Evolutionary conservation across 257 asterid species (phyloP).

Genomic region (Scutellaria galericulata): DNA sequence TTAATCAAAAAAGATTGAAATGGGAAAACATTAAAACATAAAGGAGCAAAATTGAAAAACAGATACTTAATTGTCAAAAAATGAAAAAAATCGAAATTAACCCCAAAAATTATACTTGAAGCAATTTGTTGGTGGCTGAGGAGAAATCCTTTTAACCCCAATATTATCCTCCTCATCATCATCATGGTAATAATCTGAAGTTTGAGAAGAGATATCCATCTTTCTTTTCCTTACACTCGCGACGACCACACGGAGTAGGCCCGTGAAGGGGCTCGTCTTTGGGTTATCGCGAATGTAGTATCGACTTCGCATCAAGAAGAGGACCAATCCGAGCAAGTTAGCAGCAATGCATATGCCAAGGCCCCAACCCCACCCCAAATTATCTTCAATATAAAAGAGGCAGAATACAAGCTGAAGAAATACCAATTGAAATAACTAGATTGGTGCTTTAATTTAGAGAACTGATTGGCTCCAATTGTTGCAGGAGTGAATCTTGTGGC

Average conservation of each 20-base stretch:
- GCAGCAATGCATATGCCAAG: conserved; percentile 36
- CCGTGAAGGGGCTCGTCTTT: conserved; percentile 47
- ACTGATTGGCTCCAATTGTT: conserved; percentile 62
- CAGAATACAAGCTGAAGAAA: conserved; percentile 39
- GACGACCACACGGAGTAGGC: conserved; percentile 45
- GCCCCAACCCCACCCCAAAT: conserved; percentile 53
- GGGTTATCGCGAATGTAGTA: conserved; percentile 38
- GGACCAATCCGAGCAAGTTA: conserved; percentile 35
- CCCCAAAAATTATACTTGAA: conserved; percentile 38
- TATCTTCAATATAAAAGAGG: conserved; percentile 46
- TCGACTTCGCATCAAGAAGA: conserved; percentile 45
- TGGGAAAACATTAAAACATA: too few species aligned
- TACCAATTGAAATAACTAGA: conserved; percentile 52
- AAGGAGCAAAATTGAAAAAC: too few species aligned
- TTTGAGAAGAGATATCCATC: not conserved
- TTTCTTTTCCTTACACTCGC: conserved; percentile 52
- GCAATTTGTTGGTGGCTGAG: conserved; percentile 36
- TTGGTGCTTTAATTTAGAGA: conserved; percentile 39
- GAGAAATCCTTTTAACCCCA: conserved; percentile 2
- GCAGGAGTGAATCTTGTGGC: conserved; percentile 41
- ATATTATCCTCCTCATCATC: conserved; percentile 33
- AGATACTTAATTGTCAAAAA: too few species aligned
- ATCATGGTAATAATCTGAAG: conserved; percentile 35
- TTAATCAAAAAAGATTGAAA: too few species aligned
- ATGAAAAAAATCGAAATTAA: too few species aligned